Evolutionary conservation across 31 red algal species (phyloP).

Genomic region (Endocladia muricata): DNA sequence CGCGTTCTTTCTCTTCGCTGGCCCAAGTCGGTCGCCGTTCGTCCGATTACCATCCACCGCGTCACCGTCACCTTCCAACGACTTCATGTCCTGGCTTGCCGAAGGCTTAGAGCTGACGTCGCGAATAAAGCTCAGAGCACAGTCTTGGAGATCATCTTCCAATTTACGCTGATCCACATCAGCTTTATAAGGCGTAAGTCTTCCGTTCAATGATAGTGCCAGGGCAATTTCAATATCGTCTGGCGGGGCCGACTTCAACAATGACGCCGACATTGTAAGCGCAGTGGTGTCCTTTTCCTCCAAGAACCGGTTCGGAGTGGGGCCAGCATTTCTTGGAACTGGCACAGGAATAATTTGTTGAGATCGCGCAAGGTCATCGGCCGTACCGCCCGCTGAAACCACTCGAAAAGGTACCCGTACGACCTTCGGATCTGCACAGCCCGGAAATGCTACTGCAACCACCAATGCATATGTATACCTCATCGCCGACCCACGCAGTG

Average conservation of each 20-base stretch:
- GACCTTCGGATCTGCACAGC: slow-evolving; percentile 13
- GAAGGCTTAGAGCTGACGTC: not conserved
- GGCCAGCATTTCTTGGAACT: slow-evolving; percentile 27
- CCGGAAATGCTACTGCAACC: slow-evolving; percentile 58
- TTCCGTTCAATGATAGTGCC: slow-evolving; percentile 76
- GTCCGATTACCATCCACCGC: slow-evolving; percentile 19
- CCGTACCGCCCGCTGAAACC: slow-evolving; percentile 39
- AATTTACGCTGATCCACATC: slow-evolving; percentile 13
- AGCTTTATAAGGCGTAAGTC: slow-evolving; percentile 64
- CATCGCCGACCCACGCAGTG: slow-evolving; percentile 68
- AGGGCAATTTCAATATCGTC: slow-evolving; percentile 74
- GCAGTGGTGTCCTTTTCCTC: slow-evolving; percentile 32
- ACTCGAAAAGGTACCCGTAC: slow-evolving; percentile 76
- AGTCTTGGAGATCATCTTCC: slow-evolving; percentile 1
- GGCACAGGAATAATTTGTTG: slow-evolving; percentile 50
- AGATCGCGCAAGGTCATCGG: slow-evolving; percentile 8
- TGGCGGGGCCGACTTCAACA: slow-evolving; percentile 41
- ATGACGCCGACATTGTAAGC: slow-evolving; percentile 37
- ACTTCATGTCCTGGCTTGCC: not conserved
- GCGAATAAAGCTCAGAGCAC: slow-evolving; percentile 9
- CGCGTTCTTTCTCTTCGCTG: slow-evolving; percentile 2
- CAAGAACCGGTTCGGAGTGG: slow-evolving; percentile 48
- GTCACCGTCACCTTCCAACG: not conserved
- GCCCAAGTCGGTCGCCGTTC: not conserved
- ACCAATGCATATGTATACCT: slow-evolving; percentile 66